Conservation (phyloP, 2,329 filamentous ascomycete genomes). For the Lanzia echinophila region DNA sequence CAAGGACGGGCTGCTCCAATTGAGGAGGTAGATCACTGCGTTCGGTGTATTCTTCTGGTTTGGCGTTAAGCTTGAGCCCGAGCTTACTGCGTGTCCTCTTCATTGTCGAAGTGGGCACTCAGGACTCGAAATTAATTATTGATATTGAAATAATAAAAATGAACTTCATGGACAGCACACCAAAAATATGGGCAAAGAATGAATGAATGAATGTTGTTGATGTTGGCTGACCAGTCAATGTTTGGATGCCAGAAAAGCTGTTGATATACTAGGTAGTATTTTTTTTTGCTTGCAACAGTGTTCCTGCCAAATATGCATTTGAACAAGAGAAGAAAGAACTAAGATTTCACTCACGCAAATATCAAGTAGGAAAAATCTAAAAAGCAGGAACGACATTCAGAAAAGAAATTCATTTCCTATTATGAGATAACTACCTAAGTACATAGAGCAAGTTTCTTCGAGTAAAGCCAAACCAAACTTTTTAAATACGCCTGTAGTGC, state of each 20-base stretch:
- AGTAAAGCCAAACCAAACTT: slow-evolving; percentile 21
- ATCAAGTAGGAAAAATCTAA: neutral
- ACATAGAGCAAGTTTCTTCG: neutral
- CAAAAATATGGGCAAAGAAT: slow-evolving; percentile 1
- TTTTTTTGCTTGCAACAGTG: too few relatives aligned
- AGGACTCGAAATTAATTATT: neutral
- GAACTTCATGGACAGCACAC: neutral
- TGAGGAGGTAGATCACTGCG: neutral
- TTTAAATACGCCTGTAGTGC: slow-evolving; percentile 28
- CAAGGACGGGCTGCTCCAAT: neutral
- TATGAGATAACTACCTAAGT: slow-evolving; percentile 4
- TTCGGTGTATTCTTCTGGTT: slow-evolving; percentile 6
- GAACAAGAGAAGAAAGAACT: too few relatives aligned
- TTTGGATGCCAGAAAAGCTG: too few relatives aligned
- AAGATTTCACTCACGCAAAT: too few relatives aligned
- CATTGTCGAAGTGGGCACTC: slow-evolving; percentile 12
- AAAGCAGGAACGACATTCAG: neutral
- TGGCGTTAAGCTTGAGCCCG: slow-evolving; percentile 4
- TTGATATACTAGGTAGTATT: too few relatives aligned
- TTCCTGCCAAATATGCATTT: too few relatives aligned
- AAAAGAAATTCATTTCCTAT: slow-evolving; percentile 13
- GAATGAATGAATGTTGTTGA: neutral
- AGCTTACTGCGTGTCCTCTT: slow-evolving; percentile 18
- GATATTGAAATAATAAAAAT: slow-evolving; percentile 8
- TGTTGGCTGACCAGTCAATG: neutral